Evolutionary conservation across 169 alveolate species (phyloP), one percentile per base, ranked within the genome.

Genomic region (Besnoitia besnoiti): DNA sequence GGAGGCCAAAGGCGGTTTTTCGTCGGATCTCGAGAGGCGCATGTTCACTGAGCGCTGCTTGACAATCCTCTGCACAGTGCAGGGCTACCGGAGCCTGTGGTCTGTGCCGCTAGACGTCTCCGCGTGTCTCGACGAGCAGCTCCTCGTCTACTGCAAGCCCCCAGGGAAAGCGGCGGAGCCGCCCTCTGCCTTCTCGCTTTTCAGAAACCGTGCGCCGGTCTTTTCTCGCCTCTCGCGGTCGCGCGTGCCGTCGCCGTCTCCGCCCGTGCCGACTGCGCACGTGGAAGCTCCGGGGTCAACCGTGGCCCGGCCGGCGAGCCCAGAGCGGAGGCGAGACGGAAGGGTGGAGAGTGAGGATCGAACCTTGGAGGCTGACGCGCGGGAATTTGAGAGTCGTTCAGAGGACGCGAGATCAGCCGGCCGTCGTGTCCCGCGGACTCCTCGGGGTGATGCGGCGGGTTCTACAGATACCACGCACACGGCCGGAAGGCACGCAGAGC

Each of bases 51-150:
- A 73, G 82, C 82, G 46, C 12, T 73, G 82, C 46, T 27, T 37
- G 39, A 73, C 82, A 19, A 37, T n/a, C 40, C 61, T 42, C n/a
- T 77, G 61, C 59, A 42, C 87, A 14, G 59, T 77, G 44, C 59
- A 42, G 8, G 87, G 87, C 61, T 77, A 77, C 59, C 61, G 55
- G 8, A 42, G 27, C 7, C 55, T 77, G 59, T 77, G 87, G 87
- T 77, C 87, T 0, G 87, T 27, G 87, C 87, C 87, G 12, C 87
- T 77, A 2, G 87, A 77, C 30, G 87, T 77, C 19, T 77, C 59
- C 8, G 40, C 4, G 40, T n/a, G 87, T 12, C 59, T 77, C 49
- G 87, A 77, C 59, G 59, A 77, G 55, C 87, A 77, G 61, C 61
- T 77, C 35, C 5, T 14, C 35, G 61, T 77, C 50, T 77, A 77